Conservation (phyloP, 495 filamentous ascomycete species). For the Parathielavia hyrcaniae region DNA sequence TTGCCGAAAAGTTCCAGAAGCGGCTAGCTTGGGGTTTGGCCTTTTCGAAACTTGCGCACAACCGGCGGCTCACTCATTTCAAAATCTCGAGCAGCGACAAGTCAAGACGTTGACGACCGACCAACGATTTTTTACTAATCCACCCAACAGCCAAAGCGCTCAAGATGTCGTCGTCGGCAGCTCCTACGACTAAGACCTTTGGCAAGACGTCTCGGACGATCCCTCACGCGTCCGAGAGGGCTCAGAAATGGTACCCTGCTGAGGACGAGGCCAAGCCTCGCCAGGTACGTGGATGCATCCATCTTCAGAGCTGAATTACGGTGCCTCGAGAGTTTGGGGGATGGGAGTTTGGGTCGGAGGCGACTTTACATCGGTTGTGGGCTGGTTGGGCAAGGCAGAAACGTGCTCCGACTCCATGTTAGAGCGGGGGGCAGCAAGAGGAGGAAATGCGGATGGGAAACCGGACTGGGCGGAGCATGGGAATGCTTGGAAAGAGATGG, state of each 20-base stretch:
- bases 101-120: conserved; percentile 32
- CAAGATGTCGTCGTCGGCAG: conserved; percentile 53
- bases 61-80: conserved; percentile 30
- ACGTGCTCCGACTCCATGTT: background rate
- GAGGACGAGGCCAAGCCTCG: conserved; percentile 85
- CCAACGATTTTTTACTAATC: conserved; percentile 36
- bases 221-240: conserved; percentile 78
- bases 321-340: conserved; percentile 12
- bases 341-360: conserved; percentile 17
- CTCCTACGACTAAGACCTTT: conserved; percentile 83
- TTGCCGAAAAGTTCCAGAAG: conserved; percentile 23
- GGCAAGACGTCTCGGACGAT: conserved; percentile 92
- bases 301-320: conserved; percentile 7
- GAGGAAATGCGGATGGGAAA: background rate
- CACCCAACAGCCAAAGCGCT: conserved; percentile 40
- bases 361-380: conserved; percentile 12
- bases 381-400: conserved; percentile 8
- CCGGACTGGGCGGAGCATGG: conserved; percentile 7
- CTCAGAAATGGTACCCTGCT: conserved; percentile 98
- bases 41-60: conserved; percentile 35
- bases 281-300: conserved; percentile 64
- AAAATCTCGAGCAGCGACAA: conserved; percentile 35
- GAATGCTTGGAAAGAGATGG: background rate
- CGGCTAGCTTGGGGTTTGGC: conserved; percentile 36
- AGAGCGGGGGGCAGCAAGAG: conserved; percentile 2